A percentile compares a stretch with the other conserved stretches of the same genome.
Conservation (phyloP, 257 asterid species). For the Thymus quinquecostatus region DNA sequence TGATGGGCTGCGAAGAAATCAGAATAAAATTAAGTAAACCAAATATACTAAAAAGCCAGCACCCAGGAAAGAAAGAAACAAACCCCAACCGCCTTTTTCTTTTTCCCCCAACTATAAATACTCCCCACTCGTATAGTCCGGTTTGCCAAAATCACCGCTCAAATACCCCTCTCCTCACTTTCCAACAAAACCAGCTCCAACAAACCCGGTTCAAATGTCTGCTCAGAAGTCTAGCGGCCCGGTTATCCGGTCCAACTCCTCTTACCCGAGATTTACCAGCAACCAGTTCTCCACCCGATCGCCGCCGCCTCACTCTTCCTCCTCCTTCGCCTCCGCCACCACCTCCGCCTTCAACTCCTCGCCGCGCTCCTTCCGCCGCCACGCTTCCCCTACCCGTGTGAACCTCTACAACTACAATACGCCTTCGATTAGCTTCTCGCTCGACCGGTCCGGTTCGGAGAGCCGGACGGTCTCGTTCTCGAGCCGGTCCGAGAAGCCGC, state of each 20-base stretch:
- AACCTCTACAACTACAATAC: constrained; percentile 21
- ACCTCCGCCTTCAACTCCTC: constrained; percentile 35
- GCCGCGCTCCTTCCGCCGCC: constrained; percentile 31
- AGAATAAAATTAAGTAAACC: constrained; percentile 6
- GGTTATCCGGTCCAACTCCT: constrained; percentile 44
- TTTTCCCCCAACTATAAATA: constrained; percentile 51
- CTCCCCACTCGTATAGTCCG: constrained; percentile 25
- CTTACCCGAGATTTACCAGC: constrained; percentile 33
- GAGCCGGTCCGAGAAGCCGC: constrained; percentile 28
- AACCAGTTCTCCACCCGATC: constrained; percentile 28
- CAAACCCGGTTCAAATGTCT: constrained; percentile 32
- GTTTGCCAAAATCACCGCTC: constrained; percentile 42
- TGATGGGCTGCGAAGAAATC: background rate
- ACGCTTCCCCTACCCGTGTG: constrained; percentile 32
- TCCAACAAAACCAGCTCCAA: background rate
- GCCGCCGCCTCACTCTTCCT: constrained; percentile 12
- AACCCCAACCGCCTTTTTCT: background rate
- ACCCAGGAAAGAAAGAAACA: background rate
- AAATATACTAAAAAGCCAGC: background rate
- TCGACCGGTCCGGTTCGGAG: constrained; percentile 36
- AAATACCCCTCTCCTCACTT: constrained; percentile 1
- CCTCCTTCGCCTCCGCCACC: constrained; percentile 31
- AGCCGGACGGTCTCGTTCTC: constrained; percentile 35
- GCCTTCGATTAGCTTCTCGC: constrained; percentile 31
- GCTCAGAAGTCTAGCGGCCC: constrained; percentile 44